phyloP scores from a whole-genome alignment of 352 stramenopile species.

The Halophytophthora batemanensis region DNA sequence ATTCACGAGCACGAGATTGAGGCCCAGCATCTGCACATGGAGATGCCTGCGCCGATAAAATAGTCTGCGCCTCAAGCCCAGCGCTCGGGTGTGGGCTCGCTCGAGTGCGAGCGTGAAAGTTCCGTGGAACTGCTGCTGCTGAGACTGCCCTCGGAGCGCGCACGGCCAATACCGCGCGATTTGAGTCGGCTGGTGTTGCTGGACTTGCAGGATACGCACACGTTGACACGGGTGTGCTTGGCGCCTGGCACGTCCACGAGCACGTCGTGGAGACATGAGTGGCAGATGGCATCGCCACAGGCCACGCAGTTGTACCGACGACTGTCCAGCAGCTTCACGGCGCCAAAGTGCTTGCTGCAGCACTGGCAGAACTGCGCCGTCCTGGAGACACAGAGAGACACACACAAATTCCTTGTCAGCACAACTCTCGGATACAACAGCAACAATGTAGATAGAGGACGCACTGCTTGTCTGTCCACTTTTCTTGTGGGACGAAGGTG shows the following conservation, averaged over 20 bases:
- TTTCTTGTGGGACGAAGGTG: slow-evolving; percentile 26
- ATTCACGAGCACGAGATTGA: not conserved
- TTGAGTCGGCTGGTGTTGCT: slow-evolving; percentile 6
- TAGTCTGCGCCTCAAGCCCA: not conserved
- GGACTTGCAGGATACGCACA: slow-evolving; percentile 35
- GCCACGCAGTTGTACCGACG: slow-evolving; percentile 44
- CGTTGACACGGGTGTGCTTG: slow-evolving; percentile 16
- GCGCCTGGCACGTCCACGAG: slow-evolving; percentile 33
- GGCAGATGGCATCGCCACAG: slow-evolving; percentile 52
- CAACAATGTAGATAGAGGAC: not conserved
- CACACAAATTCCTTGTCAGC: no score
- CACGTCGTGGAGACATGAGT: slow-evolving; percentile 32
- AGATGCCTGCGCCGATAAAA: no score
- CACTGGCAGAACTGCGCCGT: slow-evolving; percentile 31
- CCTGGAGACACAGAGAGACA: not conserved
- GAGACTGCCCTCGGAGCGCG: no score
- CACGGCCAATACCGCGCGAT: no score
- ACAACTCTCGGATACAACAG: no score
- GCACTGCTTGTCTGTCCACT: slow-evolving; percentile 33
- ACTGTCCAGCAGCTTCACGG: slow-evolving; percentile 22
- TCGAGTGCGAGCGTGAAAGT: slow-evolving; percentile 18
- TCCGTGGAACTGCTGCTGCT: not conserved
- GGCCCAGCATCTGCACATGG: no score
- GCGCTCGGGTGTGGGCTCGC: slow-evolving; percentile 12
- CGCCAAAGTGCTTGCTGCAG: slow-evolving; percentile 38